Evolutionary conservation across 345 rosid genomes (phyloP).

Genomic region (Salix dunnii): DNA sequence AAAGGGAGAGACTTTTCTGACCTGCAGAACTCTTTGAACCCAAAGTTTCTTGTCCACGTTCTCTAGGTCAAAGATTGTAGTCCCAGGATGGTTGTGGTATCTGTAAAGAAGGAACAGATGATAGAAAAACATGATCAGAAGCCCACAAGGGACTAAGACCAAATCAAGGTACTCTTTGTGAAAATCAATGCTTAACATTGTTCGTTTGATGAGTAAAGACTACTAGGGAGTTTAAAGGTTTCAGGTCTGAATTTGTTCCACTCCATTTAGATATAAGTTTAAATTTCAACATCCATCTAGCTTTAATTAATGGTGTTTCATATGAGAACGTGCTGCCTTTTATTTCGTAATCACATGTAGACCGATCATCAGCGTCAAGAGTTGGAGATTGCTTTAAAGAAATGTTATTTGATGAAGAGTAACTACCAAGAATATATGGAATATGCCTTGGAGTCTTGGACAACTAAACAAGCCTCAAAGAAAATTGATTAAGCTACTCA

Average conservation of each 20-base stretch:
- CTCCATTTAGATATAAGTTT: background rate
- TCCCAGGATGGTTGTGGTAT: constrained; percentile 15
- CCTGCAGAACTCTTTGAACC: constrained; percentile 43
- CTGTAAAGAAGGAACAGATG: constrained; percentile 31
- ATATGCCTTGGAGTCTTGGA: no score
- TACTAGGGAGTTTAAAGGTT: no score
- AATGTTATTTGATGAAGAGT: no score
- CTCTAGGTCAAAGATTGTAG: constrained; percentile 41
- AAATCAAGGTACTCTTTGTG: constrained; percentile 17
- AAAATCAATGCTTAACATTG: background rate
- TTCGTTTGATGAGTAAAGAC: background rate
- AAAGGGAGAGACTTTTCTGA: background rate
- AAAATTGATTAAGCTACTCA: no score
- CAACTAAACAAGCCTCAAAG: no score
- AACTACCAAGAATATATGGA: no score
- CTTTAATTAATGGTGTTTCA: background rate
- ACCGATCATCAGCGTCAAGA: no score
- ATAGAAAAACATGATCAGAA: constrained; percentile 24
- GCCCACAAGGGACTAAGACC: constrained; percentile 30
- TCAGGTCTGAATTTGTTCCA: background rate
- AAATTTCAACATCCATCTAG: background rate
- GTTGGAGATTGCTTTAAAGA: background rate
- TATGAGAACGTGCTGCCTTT: constrained; percentile 9
- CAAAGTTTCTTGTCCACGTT: constrained; percentile 33
- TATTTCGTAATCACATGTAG: background rate